A percentile compares a stretch with the other conserved stretches of the same genome.
phyloP scores from a whole-genome alignment of 352 stramenopile genomes.

The Thalassiosira hispida region DNA sequence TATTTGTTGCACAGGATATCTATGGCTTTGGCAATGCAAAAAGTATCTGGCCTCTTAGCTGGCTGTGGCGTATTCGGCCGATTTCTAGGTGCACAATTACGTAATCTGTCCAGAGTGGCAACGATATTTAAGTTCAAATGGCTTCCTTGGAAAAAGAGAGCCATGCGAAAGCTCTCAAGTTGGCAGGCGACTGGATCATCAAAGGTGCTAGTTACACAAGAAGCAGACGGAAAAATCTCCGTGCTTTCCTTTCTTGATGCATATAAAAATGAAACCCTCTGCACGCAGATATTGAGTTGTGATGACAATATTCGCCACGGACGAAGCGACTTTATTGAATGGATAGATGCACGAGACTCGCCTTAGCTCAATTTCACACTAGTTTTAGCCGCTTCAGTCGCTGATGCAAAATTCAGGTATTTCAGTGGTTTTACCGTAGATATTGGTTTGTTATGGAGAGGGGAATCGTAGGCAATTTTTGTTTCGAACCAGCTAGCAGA shows the following conservation, averaged over 20 bases:
- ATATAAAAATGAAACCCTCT: constrained; percentile 9
- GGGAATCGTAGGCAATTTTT: too few species aligned
- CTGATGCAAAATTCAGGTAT: too few species aligned
- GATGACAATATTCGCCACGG: neutral
- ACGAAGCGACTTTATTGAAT: constrained; percentile 7
- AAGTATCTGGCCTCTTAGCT: constrained; percentile 37
- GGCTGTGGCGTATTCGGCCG: constrained; percentile 25
- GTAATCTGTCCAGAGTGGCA: neutral
- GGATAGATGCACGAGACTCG: neutral
- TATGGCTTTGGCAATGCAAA: constrained; percentile 40
- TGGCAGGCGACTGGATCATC: constrained; percentile 10
- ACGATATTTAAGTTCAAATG: constrained; percentile 1
- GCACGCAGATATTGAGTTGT: neutral
- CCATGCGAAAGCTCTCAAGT: constrained; percentile 1
- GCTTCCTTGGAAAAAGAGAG: constrained; percentile 9
- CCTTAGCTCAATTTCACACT: too few species aligned
- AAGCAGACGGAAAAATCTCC: neutral
- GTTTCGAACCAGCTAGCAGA: too few species aligned
- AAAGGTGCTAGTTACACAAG: neutral
- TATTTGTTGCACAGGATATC: constrained; percentile 57
- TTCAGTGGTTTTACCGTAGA: too few species aligned
- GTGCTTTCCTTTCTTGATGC: constrained; percentile 15
- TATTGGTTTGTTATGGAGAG: too few species aligned
- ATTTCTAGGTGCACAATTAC: constrained; percentile 8
- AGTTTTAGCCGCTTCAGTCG: too few species aligned